Evolutionary conservation across 164 flowering plant species (phyloP), one percentile per base, ranked within the genome.

Genomic region (Liriodendron chinense): DNA sequence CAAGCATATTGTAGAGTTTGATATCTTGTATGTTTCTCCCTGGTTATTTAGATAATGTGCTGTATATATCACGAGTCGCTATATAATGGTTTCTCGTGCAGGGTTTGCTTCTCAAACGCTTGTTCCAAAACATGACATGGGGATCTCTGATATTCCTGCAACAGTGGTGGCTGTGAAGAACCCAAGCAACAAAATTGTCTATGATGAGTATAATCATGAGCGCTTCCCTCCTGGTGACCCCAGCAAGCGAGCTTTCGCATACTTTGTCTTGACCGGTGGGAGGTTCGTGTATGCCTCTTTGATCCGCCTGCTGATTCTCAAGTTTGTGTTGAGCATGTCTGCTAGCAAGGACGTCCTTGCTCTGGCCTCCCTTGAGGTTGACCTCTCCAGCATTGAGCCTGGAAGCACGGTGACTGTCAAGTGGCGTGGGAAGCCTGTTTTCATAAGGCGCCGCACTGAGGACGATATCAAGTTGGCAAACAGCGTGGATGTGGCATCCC

Each of bases 331-430:
- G 71, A 72, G 79, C 74, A 78, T 74, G 80, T 63, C 77, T 64
- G 74, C 80, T 20, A 78, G 70, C 57, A 75, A 71, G 72, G 81
- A 79, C 7, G 78, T 79, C 26, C 78, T 72, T 47, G 78, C 78
- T 1, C 72, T 75, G 18, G 78, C 78, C 9, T 79, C 75, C 18
- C 66, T 79, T 14, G 81, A 79, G 69, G 80, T 78, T 20, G 77
- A 78, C 20, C 57, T 64, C 14, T 74, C 76, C n/a, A 64, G 69
- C 25, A 64, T 74, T 47, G 76, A 64, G 57, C 74, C 80, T 23
- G 77, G 80, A 10, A 53, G 53, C 70, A 65, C 73, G 6, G 77
- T 74, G 34, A 78, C 75, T 26, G 75, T 77, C 65, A 72, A 77
- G 75, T 77, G 79, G 79, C 71, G 50, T 2, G 79, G 75, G 61